Base-by-base conservation (phyloP, 2,329 filamentous ascomycete genomes). In the Xylariales sp. region DNA sequence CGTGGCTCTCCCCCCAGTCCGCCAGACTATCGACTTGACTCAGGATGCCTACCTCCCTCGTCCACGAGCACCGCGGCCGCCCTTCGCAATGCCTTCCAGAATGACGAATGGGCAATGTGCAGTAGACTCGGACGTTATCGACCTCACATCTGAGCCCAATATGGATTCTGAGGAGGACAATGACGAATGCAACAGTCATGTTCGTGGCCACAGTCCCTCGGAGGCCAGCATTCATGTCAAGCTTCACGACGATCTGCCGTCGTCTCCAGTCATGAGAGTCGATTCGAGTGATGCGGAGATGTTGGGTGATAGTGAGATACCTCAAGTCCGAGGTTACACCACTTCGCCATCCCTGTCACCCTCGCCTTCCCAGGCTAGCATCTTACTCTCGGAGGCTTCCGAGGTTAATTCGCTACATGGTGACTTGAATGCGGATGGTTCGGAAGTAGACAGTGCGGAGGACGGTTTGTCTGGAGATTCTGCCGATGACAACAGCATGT, bases 111-210 rank as follows among this genome's bases (percentile, higher is more conserved):
- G 12, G 10, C 24, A 31, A 27, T n/a, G n/a, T 8, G 24, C 31
- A 12, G 16, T 25, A n/a, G 14, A 18, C 18, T 40, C 38, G 4
- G 29, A 33, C 25, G 15, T 40, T 18, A 40, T 40, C 28, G 38
- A 40, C 15, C 20, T 40, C 14, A 40, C 38, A 8, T 40, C 28
- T 4, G 38, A 40, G n/a, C 38, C 38, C 25, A 21, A 18, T 11
- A 21, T 27, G 8, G 8, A 27, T 27, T 24, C 5, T 15, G n/a
- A 15, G 22, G 14, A 11, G 18, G 4, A 18, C n/a, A 12, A 21
- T n/a, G n/a, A 11, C 6, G 15, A 12, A 10, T 14, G 19, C 7
- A 18, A 10, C 32, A 12, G 16, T 19, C 15, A 12, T 11, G 11
- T 16, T 15, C 35, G 10, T 27, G 18, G 35, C 18, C 19, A 10